Evolutionary conservation across 306 rosid genomes (phyloP).

Genomic region (Bauhinia variegata): DNA sequence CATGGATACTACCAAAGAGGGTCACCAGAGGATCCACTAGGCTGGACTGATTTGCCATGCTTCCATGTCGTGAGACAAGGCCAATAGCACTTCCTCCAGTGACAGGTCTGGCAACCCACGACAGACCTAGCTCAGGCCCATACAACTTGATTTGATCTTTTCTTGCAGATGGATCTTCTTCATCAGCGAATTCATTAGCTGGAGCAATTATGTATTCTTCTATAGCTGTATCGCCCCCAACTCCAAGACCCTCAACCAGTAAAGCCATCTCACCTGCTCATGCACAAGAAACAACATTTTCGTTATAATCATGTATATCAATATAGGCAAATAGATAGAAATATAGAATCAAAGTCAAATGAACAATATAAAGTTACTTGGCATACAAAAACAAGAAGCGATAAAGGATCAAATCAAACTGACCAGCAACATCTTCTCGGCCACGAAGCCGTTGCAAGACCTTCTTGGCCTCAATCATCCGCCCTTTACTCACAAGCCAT

Average conservation of each 20-base stretch:
- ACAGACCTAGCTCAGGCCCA: slow-evolving; percentile 81
- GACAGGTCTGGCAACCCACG: slow-evolving; percentile 93
- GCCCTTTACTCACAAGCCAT: slow-evolving; percentile 96
- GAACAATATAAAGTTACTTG: slow-evolving; percentile 2
- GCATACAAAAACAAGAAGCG: slow-evolving; percentile 16
- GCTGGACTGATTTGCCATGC: slow-evolving; percentile 65
- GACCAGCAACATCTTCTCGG: slow-evolving; percentile 87
- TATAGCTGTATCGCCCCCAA: slow-evolving; percentile 75
- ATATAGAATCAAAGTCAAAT: slow-evolving; percentile 11
- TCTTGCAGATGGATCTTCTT: slow-evolving; percentile 59
- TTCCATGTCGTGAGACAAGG: slow-evolving; percentile 73
- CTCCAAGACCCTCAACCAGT: slow-evolving; percentile 93
- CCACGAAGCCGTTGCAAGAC: slow-evolving; percentile 86
- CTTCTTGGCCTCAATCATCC: slow-evolving; percentile 87
- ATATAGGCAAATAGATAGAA: background rate
- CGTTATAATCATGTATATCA: slow-evolving; percentile 6
- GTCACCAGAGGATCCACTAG: slow-evolving; percentile 87
- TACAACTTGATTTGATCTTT: slow-evolving; percentile 72
- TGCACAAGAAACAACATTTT: slow-evolving; percentile 31
- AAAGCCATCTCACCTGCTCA: slow-evolving; percentile 94
- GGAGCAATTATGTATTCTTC: slow-evolving; percentile 91
- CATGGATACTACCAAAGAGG: slow-evolving; percentile 93
- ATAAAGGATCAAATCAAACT: slow-evolving; percentile 40
- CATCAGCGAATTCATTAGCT: slow-evolving; percentile 58
- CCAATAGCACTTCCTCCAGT: slow-evolving; percentile 64